Evolutionary conservation across 352 stramenopile genomes (phyloP), one percentile per base, ranked within the genome.

Genomic region (Pythium brassicae): DNA sequence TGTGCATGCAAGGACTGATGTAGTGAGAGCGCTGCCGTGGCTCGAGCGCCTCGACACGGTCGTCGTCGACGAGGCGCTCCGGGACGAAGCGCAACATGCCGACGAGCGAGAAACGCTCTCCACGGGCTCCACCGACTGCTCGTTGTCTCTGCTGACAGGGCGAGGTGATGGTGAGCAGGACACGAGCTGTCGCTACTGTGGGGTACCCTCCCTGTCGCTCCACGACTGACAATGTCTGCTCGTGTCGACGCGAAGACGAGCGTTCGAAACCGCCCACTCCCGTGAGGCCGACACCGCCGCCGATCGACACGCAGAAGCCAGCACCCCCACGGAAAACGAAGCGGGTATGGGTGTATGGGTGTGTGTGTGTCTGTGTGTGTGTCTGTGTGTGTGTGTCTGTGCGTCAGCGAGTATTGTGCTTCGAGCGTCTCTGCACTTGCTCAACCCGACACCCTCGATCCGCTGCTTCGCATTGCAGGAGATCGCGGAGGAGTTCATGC

Each of bases 401-500:
- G n/a, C n/a, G n/a, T n/a, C n/a, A n/a, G n/a, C n/a, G n/a, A n/a
- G n/a, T n/a, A n/a, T n/a, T n/a, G n/a, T n/a, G n/a, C n/a, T 42
- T 42, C 32, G 14, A 5, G 37, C 8, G 20, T 43, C 11, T 19
- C 32, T 39, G 20, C 8, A 34, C 17, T 27, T 5, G 37, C 6
- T 3, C 1, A 23, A 27, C 25, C 25, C 19, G 37, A 43, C 17
- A 20, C 37, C 37, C n/a, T 46, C n/a, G 40, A 26, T 46, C 26
- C 32, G 25, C n/a, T 60, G 20, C 37, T 50, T 19, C 1, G 12
- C 12, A 49, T 5, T 32, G 23, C 9, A 55, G 60, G 55, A 79
- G 66, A 73, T 86, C 47, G 69, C 68, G 0, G 72, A 87, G 48
- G 76, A 83, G 2, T 83, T 86, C 47, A 74, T 87, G 74, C 69